phyloP scores from a whole-genome alignment of 371 early-diverging fungal species.

The Mucor circinelloides region DNA sequence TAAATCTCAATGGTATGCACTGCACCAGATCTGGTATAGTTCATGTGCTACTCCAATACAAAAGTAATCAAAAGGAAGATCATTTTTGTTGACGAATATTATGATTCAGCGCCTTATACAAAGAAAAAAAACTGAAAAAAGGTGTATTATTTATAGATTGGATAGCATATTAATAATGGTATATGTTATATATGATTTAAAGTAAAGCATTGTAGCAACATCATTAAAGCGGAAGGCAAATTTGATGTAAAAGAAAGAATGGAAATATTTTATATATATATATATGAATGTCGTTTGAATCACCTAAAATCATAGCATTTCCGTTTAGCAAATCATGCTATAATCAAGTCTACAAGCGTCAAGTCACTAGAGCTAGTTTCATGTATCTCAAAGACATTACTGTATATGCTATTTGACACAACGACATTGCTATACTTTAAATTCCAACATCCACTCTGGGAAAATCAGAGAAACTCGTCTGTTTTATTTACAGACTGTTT shows the following conservation, averaged over 20 bases:
- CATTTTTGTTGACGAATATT: not conserved
- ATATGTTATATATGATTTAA: not conserved
- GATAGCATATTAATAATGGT: not conserved
- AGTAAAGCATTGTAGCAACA: not conserved
- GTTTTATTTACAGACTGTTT: not conserved
- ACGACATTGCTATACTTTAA: not conserved
- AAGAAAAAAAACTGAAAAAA: not conserved
- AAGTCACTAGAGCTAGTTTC: not conserved
- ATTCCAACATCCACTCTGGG: not conserved
- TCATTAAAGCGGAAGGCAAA: not conserved
- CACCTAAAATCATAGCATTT: not conserved
- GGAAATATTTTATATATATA: not conserved
- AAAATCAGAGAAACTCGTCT: not conserved
- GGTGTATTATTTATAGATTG: not conserved
- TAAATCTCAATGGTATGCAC: not conserved
- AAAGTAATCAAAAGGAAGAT: not conserved
- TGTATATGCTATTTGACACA: not conserved
- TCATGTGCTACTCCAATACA: slow-evolving; percentile 4
- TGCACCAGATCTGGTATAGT: slow-evolving; percentile 4
- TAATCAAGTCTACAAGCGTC: not conserved
- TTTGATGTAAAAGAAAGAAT: not conserved
- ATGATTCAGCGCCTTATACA: not conserved
- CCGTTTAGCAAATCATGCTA: not conserved
- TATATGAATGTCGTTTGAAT: not conserved
- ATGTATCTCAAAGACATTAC: not conserved